phyloP scores from a whole-genome alignment of 495 filamentous ascomycete genomes.

The Penicillium antarcticum region DNA sequence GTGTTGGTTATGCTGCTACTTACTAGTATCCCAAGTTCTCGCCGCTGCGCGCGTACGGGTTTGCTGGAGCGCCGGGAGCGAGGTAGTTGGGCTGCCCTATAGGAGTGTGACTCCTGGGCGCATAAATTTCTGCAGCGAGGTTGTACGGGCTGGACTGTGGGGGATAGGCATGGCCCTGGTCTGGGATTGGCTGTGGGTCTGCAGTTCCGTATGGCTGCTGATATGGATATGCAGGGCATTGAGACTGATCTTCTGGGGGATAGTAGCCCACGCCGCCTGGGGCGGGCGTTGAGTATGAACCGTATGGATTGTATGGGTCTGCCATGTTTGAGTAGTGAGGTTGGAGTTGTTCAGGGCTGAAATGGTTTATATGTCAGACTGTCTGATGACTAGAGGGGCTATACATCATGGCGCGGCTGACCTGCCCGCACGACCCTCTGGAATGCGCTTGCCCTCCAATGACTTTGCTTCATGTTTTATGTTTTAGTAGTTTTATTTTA shows the following conservation, averaged over 20 bases:
- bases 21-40: slow-evolving; percentile 41
- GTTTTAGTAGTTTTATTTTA: not conserved
- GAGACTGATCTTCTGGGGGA: slow-evolving; percentile 19
- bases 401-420: slow-evolving; percentile 27
- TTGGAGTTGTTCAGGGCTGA: not conserved
- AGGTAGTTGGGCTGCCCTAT: slow-evolving; percentile 32
- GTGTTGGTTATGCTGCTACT: not conserved
- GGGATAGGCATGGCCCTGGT: not conserved
- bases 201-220: slow-evolving; percentile 6
- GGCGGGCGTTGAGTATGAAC: slow-evolving; percentile 21
- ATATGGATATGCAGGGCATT: slow-evolving; percentile 5
- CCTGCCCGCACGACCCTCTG: slow-evolving; percentile 25
- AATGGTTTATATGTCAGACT: not conserved
- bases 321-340: slow-evolving; percentile 33
- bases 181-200: slow-evolving; percentile 13
- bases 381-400: slow-evolving; percentile 10
- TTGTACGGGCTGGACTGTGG: not conserved
- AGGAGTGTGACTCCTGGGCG: slow-evolving; percentile 35
- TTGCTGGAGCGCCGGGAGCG: slow-evolving; percentile 45
- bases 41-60: slow-evolving; percentile 39
- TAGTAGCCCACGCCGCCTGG: slow-evolving; percentile 29
- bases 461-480: not conserved
- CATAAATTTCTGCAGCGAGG: slow-evolving; percentile 17
- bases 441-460: slow-evolving; percentile 19
- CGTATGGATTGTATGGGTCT: slow-evolving; percentile 47